These are phyloP conservation scores for Paraphoma chrysanthemicola DNA, from an alignment of 2,329 filamentous ascomycete species.

Conservation along the genomic window DNA sequence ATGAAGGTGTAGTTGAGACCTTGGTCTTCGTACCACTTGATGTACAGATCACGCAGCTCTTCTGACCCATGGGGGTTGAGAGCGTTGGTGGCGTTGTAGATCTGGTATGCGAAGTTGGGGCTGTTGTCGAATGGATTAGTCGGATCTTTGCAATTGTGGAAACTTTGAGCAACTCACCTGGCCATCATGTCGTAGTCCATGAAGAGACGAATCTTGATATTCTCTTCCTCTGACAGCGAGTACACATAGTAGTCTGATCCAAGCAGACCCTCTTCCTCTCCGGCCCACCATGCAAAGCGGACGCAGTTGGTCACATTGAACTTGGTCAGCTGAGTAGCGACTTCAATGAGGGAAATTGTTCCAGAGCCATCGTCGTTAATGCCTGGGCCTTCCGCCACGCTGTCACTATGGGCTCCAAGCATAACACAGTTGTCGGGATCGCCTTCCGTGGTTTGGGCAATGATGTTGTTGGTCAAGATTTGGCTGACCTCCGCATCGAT, in stretches of 20 bases:
- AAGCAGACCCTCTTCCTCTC: slow-evolving; percentile 50
- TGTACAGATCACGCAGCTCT: slow-evolving; percentile 46
- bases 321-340: slow-evolving; percentile 46
- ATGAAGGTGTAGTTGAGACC: slow-evolving; percentile 48
- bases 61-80: slow-evolving; percentile 46
- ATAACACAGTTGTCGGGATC: slow-evolving; percentile 50
- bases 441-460: slow-evolving; percentile 48
- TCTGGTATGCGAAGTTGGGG: slow-evolving; percentile 49
- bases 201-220: slow-evolving; percentile 50
- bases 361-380: slow-evolving; percentile 54
- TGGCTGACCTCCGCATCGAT: slow-evolving; percentile 59
- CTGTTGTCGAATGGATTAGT: background rate
- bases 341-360: slow-evolving; percentile 45
- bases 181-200: slow-evolving; percentile 56
- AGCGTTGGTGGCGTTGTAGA: slow-evolving; percentile 50
- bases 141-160: background rate
- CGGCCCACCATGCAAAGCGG: slow-evolving; percentile 51
- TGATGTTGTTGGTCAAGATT: slow-evolving; percentile 55
- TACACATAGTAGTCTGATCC: slow-evolving; percentile 50
- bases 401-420: slow-evolving; percentile 51
- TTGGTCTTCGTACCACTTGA: slow-evolving; percentile 46
- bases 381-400: slow-evolving; percentile 49
- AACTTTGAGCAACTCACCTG: slow-evolving; percentile 1
- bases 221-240: slow-evolving; percentile 42
- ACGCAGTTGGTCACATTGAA: slow-evolving; percentile 51